Base-by-base conservation (phyloP, 805 yeast genomes). In the Sugiyamaella boreocaroliniensis region DNA sequence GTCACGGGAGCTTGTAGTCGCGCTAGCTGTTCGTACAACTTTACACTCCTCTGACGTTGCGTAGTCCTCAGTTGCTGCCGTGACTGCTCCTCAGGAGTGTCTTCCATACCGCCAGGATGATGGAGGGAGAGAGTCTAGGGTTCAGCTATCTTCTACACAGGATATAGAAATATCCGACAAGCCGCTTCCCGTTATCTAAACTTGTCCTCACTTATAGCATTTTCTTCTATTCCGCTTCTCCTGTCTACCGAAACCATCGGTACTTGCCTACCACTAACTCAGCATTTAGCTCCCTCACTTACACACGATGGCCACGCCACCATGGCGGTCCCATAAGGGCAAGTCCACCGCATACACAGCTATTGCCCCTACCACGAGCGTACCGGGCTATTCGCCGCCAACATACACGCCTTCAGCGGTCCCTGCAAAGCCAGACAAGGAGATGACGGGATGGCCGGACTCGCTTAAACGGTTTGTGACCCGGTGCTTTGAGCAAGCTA, bases 401-500 rank as follows among this genome's bases (percentile, higher is more conserved):
- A 6, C 26, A 22, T 22, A 22, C 26, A 22, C 26, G 6, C 26
- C 26, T 22, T 22, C 26, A 14, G 41, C 53, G 8, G 52, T 48
- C 15, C 56, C 58, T 2, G 37, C 54, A 7, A 12, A 42, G 2
- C 29, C 51, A 2, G 22, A 43, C 4, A 45, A 48, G 40, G 47
- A 49, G 26, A 48, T 16, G 14, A 42, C 50, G 7, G 52, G 58
- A 49, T 82, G 86, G 86, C 88, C 87, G 1, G 70, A 64, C n/a
- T 62, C 76, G 2, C 65, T 83, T 42, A 80, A 75, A 61, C 63
- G 65, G 12, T 83, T 80, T 63, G 80, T 82, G 6, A 69, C 71
- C 4, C 57, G 67, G 10, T 71, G 80, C 43, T 82, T 82, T 60
- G 60, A 63, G 12, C 64, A 67, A 50, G 71, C 79, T 0, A 67